Evolutionary conservation across 2,329 filamentous ascomycete species (phyloP).

Genomic region (Sphaerostilbella broomeana): DNA sequence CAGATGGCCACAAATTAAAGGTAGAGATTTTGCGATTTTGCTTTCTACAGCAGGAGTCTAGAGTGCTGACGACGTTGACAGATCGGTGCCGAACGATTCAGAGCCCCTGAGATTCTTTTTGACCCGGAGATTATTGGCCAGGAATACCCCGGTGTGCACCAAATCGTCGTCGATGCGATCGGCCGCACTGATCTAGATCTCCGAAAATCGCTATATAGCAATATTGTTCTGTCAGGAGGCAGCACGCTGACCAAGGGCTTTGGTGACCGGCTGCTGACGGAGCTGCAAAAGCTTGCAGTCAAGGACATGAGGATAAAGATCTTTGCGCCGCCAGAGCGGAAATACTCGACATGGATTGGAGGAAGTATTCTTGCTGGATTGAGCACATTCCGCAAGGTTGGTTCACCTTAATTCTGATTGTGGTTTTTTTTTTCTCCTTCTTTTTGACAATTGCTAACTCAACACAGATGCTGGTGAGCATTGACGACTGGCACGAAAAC

Average conservation of each 20-base stretch:
- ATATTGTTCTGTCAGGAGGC: conserved; percentile 94
- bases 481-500: conserved; percentile 99
- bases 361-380: conserved; percentile 93
- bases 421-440: not conserved
- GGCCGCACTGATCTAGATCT: conserved; percentile 92
- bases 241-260: conserved; percentile 97
- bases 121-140: conserved; percentile 95
- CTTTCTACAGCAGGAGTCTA: not conserved
- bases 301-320: conserved; percentile 99
- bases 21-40: conserved; percentile 33
- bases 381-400: conserved; percentile 96
- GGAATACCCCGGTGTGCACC: conserved; percentile 94
- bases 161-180: conserved; percentile 96
- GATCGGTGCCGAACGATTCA: conserved; percentile 90
- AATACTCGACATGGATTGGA: conserved; percentile 99
- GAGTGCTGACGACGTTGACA: conserved; percentile 31
- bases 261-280: conserved; percentile 82
- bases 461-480: conserved; percentile 94
- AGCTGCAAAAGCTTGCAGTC: conserved; percentile 87
- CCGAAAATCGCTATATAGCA: conserved; percentile 86
- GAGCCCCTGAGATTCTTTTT: conserved; percentile 94
- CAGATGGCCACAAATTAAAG: conserved; percentile 91
- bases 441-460: not conserved
- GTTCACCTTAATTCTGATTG: too few species aligned
- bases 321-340: conserved; percentile 92